A percentile compares a stretch with the other conserved stretches of the same genome.
phyloP scores from a whole-genome alignment of 371 early-diverging fungal genomes.

The Actinomucor elegans region DNA sequence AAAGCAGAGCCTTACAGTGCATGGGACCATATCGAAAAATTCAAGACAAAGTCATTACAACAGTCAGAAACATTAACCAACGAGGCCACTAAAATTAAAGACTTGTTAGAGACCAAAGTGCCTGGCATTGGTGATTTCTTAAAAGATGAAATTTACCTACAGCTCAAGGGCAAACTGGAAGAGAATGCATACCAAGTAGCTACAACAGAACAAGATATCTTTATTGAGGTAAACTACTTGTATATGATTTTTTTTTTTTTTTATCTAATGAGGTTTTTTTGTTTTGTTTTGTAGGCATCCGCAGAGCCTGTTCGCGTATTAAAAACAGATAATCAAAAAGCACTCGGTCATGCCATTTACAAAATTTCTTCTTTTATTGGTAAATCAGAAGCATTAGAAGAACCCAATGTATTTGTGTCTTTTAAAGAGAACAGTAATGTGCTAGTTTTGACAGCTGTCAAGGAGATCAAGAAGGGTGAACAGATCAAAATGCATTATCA shows the following conservation, averaged over 20 bases:
- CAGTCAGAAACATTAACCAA: slow-evolving; percentile 52
- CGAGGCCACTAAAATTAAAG: slow-evolving; percentile 60
- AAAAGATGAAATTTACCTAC: slow-evolving; percentile 76
- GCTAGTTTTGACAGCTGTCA: slow-evolving; percentile 59
- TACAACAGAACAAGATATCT: slow-evolving; percentile 22
- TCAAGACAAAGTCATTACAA: slow-evolving; percentile 58
- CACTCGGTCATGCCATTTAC: slow-evolving; percentile 55
- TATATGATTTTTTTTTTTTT: no score
- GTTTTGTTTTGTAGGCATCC: slow-evolving; percentile 17
- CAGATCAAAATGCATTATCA: no score
- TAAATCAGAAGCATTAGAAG: neutral
- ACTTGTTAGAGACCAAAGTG: slow-evolving; percentile 64
- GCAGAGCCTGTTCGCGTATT: slow-evolving; percentile 39
- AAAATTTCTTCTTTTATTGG: slow-evolving; percentile 39
- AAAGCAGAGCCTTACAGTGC: slow-evolving; percentile 54
- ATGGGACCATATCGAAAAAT: slow-evolving; percentile 84
- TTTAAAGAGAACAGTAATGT: slow-evolving; percentile 52
- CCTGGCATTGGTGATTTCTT: slow-evolving; percentile 84
- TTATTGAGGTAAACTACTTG: slow-evolving; percentile 39
- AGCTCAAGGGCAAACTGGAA: slow-evolving; percentile 75
- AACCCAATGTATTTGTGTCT: slow-evolving; percentile 57
- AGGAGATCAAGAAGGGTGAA: slow-evolving; percentile 68
- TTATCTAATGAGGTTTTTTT: neutral
- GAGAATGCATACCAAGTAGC: slow-evolving; percentile 67
- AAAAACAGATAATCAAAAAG: slow-evolving; percentile 61